Percentiles rank a stretch among this genome's conserved stretches.
These are phyloP conservation scores for Vachellia collinsii DNA, from an alignment of 306 rosid genomes.

Conservation along the genomic window DNA sequence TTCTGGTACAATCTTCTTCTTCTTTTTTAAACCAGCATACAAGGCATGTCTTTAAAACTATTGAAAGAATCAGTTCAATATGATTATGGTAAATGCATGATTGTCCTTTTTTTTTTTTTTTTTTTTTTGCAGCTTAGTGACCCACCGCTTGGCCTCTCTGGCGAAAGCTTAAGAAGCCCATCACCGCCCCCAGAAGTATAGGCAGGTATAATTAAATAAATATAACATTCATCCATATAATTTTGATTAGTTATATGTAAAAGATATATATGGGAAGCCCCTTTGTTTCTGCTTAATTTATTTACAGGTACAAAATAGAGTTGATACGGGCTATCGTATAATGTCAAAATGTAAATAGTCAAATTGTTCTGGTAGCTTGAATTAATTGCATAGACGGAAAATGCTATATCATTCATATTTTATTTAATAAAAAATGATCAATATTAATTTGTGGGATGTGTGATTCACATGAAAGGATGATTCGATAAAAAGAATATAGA, in stretches of 20 bases:
- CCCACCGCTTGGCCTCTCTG: conserved; percentile 46
- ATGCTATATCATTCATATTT: background rate
- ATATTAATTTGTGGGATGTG: no score
- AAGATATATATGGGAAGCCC: background rate
- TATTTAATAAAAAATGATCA: no score
- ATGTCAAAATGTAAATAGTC: background rate
- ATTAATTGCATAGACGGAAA: background rate
- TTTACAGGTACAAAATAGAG: conserved; percentile 10
- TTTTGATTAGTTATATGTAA: background rate
- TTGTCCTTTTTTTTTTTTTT: no score
- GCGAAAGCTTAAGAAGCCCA: conserved; percentile 45
- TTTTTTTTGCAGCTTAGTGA: conserved; percentile 49
- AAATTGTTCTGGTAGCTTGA: background rate
- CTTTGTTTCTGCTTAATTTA: background rate
- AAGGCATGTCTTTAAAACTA: background rate
- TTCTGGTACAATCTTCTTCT: no score
- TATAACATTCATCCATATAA: background rate
- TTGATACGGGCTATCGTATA: background rate
- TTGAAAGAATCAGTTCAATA: background rate
- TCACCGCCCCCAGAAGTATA: conserved; percentile 41
- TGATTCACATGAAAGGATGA: no score
- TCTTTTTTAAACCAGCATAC: no score
- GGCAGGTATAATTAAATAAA: conserved; percentile 26
- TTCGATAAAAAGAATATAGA: no score
- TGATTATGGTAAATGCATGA: background rate